Evolutionary conservation across 352 stramenopile species (phyloP), one percentile per base, ranked within the genome.

Genomic region (Globisporangium cylindrosporum): DNA sequence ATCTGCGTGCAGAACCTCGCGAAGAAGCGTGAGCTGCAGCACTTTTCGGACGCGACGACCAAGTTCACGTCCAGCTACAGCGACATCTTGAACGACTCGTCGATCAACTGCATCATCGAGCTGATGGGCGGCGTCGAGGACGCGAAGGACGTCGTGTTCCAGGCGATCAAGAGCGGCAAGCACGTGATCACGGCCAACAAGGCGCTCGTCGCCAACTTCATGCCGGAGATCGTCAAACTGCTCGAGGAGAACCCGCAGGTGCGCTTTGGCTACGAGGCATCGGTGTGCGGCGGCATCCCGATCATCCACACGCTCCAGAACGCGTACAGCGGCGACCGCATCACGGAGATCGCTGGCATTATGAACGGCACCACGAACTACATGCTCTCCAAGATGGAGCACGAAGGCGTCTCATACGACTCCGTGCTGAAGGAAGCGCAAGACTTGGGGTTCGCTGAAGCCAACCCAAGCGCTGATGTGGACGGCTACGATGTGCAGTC

Each of bases 341-440:
- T 99, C 77, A 91, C 88, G 14, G 88, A 96, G 68, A 88, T 99
- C 66, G 91, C 90, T 43, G 97, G 97, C 25, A 99, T 99, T 75
- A 97, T 98, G 84, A 99, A 99, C 78, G 97, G 97, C 55, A 99
- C 96, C 8, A 99, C 96, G 59, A 99, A 99, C 81, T 99, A 98
- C 82, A 99, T 99, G 91, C 75, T 99, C 51, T 97, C 90, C 57
- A 99, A 98, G 83, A 99, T 99, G 95, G 93, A 98, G 75, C 76
- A 87, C 20, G 91, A 97, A 70, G 92, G 92, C 36, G 87, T 91
- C 15, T 93, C 94, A 32, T 99, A 98, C 69, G 91, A 93, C 66
- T 84, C 74, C 1, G 96, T 98, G 36, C 81, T 99, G 2, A 95
- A 94, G 67, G 96, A 99, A 72, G 95, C 97, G 8, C 92, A 98